These are phyloP conservation scores for Eucalyptus tenuipes DNA, from an alignment of 345 rosid genomes.

Conservation along the genomic window DNA sequence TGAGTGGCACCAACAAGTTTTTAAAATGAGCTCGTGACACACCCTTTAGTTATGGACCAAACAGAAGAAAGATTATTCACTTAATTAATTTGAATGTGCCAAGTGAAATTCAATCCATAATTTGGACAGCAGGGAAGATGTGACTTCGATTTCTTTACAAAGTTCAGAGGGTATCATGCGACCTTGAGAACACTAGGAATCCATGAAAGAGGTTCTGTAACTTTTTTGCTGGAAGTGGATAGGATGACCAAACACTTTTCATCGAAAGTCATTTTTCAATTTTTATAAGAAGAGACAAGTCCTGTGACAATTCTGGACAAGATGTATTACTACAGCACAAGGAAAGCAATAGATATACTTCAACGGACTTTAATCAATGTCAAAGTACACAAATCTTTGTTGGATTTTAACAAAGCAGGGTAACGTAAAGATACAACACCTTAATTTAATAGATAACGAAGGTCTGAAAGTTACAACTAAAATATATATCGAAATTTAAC, in stretches of 20 bases:
- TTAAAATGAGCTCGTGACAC: not conserved
- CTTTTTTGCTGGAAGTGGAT: not conserved
- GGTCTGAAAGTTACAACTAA: no score
- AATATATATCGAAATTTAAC: no score
- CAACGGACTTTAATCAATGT: not conserved
- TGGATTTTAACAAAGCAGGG: no score
- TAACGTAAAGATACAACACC: no score
- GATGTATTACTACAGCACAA: not conserved
- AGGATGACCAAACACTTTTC: accelerated
- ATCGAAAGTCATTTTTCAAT: not conserved
- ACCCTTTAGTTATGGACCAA: accelerated
- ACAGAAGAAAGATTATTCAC: not conserved
- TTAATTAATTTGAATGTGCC: not conserved
- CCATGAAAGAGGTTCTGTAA: not conserved
- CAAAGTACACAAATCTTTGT: not conserved
- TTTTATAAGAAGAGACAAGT: no score
- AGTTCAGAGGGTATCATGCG: not conserved
- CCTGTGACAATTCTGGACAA: not conserved
- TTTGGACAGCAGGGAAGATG: not conserved
- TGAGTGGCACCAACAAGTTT: not conserved
- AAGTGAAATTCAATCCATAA: not conserved
- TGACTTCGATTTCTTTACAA: not conserved
- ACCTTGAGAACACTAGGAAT: not conserved
- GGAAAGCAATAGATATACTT: not conserved
- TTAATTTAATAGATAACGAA: no score